These are phyloP conservation scores for Sordariomycetes sp. DNA, from an alignment of 2,329 filamentous ascomycete species.

Conservation along the genomic window DNA sequence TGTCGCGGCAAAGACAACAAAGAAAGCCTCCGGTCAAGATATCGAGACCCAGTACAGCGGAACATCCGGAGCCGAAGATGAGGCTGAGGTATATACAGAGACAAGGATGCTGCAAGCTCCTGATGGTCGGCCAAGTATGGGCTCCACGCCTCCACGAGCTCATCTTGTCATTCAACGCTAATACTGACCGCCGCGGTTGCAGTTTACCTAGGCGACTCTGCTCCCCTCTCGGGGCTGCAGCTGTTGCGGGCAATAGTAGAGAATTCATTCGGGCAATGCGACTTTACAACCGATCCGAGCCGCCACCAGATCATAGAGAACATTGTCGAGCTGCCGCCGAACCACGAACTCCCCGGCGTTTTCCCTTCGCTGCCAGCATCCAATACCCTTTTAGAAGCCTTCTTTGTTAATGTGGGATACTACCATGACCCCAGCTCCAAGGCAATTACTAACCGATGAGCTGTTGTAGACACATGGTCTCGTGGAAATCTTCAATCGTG, in stretches of 20 bases:
- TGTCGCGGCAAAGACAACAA: not conserved
- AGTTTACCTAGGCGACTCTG: constrained; percentile 52
- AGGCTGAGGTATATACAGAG: constrained; percentile 39
- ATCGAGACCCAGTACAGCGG: constrained; percentile 20
- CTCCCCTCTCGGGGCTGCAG: constrained; percentile 46
- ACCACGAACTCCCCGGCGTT: constrained; percentile 1
- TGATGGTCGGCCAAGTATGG: constrained; percentile 41
- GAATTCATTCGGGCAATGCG: constrained; percentile 35
- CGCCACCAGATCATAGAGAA: constrained; percentile 41
- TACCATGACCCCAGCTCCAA: not conserved
- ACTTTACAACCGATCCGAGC: constrained; percentile 43
- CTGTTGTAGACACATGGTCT: constrained; percentile 41
- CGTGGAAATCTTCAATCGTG: constrained; percentile 43
- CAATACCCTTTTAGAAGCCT: constrained; percentile 40
- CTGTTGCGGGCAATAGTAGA: constrained; percentile 47
- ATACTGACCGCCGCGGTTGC: constrained; percentile 6
- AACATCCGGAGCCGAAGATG: constrained; percentile 34
- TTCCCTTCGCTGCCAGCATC: constrained; percentile 26
- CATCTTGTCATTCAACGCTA: not conserved
- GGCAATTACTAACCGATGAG: not conserved
- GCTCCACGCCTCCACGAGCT: not conserved
- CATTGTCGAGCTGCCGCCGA: not conserved
- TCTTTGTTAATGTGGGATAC: constrained; percentile 42
- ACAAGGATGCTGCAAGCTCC: constrained; percentile 46
- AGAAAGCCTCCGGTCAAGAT: not conserved